Evolutionary conservation across 129 eudicot genomes (phyloP), one percentile per base, ranked within the genome.

Genomic region (Smallanthus sonchifolius): DNA sequence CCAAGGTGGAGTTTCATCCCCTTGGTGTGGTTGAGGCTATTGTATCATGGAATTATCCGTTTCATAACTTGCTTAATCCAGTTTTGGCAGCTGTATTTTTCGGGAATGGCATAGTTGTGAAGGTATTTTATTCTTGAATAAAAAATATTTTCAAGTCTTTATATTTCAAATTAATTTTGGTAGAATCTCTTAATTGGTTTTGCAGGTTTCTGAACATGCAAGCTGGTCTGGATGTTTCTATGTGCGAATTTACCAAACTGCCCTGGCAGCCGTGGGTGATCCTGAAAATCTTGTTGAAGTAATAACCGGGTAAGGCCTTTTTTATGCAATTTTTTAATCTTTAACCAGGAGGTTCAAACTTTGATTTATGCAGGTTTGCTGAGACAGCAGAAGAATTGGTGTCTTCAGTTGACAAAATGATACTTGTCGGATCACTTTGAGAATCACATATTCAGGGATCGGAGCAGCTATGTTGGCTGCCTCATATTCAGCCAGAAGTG

Each of bases 201-300:
- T 83, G 77, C 77, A 93, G 99, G 99, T 94, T 69, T 94, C 99
- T 49, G 99, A 94, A 78, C 88, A 94, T 76, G 97, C 99, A 66
- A 94, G 97, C 80, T 94, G 99, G 99, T 94, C 97, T 2, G 99
- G 99, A 71, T 94, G 96, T 80, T 94, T 94, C 78, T 94, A 94
- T 76, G 77, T 88, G 75, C 94, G 99, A 40, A 91, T 94, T 75
- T 88, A 91, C 47, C 99, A 94, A 80, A 71, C 90, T 35, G 99
- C 99, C 72, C 95, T 94, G 83, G 91, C 99, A 69, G 99, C 97
- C 72, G 96, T 94, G 15, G 97, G 97, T 76, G 99, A 97, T 83
- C 99, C 99, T 71, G 99, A 94, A 77, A 94, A 94, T 80, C 85
- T 94, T 70, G 97, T 94, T 67, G 99, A 94, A 86, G 96, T 94